Evolutionary conservation across 208 protist genomes (phyloP).

Genomic region (Trypanosoma scelopori): DNA sequence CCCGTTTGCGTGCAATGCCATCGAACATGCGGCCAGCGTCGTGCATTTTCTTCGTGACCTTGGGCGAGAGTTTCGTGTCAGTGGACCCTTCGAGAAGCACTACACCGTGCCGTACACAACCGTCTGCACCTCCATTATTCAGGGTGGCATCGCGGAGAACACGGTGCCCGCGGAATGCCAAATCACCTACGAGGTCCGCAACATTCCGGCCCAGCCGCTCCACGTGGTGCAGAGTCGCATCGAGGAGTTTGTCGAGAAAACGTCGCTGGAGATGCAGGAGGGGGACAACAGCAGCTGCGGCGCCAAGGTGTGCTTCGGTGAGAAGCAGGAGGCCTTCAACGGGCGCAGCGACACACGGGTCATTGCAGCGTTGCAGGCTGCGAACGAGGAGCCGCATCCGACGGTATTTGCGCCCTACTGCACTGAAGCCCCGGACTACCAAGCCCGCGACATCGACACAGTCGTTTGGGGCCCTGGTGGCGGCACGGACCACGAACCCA

Average conservation of each 20-base stretch:
- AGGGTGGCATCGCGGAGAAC: slow-evolving; percentile 55
- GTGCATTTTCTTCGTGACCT: slow-evolving; percentile 38
- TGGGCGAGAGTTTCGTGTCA: slow-evolving; percentile 47
- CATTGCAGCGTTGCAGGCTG: slow-evolving; percentile 38
- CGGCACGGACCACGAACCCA: slow-evolving; percentile 52
- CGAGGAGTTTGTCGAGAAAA: slow-evolving; percentile 30
- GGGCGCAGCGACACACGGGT: slow-evolving; percentile 39
- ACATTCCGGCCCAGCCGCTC: slow-evolving; percentile 37
- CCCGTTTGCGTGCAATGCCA: slow-evolving; percentile 49
- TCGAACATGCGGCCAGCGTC: slow-evolving; percentile 29
- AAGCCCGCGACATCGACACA: slow-evolving; percentile 40
- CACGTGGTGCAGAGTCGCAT: slow-evolving; percentile 32
- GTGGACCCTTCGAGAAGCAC: slow-evolving; percentile 37
- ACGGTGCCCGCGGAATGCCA: slow-evolving; percentile 52
- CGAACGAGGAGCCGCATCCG: slow-evolving; percentile 7
- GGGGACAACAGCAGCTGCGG: slow-evolving; percentile 10
- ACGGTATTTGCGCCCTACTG: slow-evolving; percentile 30
- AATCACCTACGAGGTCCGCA: slow-evolving; percentile 51
- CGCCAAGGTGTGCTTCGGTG: not conserved
- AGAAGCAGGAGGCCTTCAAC: not conserved
- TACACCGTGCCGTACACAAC: slow-evolving; percentile 43
- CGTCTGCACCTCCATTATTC: slow-evolving; percentile 33
- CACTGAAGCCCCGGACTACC: slow-evolving; percentile 56
- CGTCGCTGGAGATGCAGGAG: slow-evolving; percentile 35
- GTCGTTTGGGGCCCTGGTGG: slow-evolving; percentile 65